phyloP scores from a whole-genome alignment of 768 basidiomycete species.

The Russula earlei region DNA sequence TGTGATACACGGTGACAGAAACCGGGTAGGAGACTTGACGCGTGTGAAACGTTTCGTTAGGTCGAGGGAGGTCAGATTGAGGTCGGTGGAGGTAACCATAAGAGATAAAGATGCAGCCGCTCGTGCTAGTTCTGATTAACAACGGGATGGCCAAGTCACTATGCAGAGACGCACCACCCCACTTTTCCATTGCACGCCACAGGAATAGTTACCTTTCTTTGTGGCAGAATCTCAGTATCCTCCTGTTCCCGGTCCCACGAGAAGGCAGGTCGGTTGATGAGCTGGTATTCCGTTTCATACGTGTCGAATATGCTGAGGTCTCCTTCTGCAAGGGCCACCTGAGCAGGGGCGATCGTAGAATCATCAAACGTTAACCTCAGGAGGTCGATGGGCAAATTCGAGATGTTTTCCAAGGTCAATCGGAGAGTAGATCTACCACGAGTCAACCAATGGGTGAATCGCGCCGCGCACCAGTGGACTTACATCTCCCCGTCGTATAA shows the following conservation, averaged over 20 bases:
- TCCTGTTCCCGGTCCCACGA: slow-evolving; percentile 47
- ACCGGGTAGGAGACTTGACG: slow-evolving; percentile 85
- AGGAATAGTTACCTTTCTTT: slow-evolving; percentile 57
- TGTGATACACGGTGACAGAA: slow-evolving; percentile 90
- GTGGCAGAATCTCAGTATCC: slow-evolving; percentile 53
- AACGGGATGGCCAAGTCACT: neutral
- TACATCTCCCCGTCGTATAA: slow-evolving; percentile 91
- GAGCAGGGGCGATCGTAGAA: slow-evolving; percentile 71
- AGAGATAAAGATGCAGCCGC: slow-evolving; percentile 71
- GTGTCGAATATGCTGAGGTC: slow-evolving; percentile 74
- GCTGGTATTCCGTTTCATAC: slow-evolving; percentile 83
- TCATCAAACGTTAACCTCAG: slow-evolving; percentile 84
- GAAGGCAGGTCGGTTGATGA: slow-evolving; percentile 72
- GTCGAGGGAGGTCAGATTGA: slow-evolving; percentile 24
- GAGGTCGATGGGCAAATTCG: slow-evolving; percentile 74
- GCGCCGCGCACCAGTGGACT: slow-evolving; percentile 18
- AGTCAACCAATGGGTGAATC: slow-evolving; percentile 8
- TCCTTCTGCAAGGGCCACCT: slow-evolving; percentile 69
- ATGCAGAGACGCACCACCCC: slow-evolving; percentile 62
- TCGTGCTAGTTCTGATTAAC: slow-evolving; percentile 40
- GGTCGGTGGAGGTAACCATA: slow-evolving; percentile 62
- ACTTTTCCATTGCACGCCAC: slow-evolving; percentile 82
- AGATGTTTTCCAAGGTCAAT: slow-evolving; percentile 86
- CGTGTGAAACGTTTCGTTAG: slow-evolving; percentile 60
- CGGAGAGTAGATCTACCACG: slow-evolving; percentile 64